Conservation (phyloP, 2,329 filamentous ascomycete species). For the Chrysoporthe austroafricana region DNA sequence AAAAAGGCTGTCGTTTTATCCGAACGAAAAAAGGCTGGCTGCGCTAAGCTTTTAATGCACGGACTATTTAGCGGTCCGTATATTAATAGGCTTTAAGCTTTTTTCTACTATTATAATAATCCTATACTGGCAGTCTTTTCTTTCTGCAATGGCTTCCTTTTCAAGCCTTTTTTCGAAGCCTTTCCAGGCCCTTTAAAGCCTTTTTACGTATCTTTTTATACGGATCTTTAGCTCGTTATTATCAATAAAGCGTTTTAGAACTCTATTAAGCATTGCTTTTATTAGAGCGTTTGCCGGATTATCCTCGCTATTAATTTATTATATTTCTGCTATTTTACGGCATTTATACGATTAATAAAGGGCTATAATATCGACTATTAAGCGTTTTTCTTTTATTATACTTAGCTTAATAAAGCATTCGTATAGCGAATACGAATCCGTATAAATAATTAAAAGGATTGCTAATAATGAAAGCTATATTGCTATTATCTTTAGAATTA, state of each 20-base stretch:
- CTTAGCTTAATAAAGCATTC: neutral
- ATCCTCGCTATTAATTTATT: neutral
- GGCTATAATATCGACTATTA: neutral
- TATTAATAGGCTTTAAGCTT: too few relatives aligned
- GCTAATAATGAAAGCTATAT: too few relatives aligned
- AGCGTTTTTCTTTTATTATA: neutral
- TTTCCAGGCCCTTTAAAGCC: too few relatives aligned
- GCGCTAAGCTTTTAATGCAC: too few relatives aligned
- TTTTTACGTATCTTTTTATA: too few relatives aligned
- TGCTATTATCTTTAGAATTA: neutral
- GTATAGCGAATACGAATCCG: neutral
- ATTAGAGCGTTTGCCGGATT: neutral
- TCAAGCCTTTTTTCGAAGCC: too few relatives aligned
- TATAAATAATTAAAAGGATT: neutral
- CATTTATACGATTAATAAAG: neutral
- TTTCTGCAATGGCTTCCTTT: too few relatives aligned
- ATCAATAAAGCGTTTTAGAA: neutral
- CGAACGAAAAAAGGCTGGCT: too few relatives aligned
- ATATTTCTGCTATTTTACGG: neutral
- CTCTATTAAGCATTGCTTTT: neutral
- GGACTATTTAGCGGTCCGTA: too few relatives aligned
- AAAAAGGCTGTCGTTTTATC: too few relatives aligned
- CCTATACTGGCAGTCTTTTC: too few relatives aligned
- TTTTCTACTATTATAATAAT: too few relatives aligned
- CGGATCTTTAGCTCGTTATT: neutral